phyloP scores from a whole-genome alignment of 805 yeast species.

The Pichia gijzeniarum region DNA sequence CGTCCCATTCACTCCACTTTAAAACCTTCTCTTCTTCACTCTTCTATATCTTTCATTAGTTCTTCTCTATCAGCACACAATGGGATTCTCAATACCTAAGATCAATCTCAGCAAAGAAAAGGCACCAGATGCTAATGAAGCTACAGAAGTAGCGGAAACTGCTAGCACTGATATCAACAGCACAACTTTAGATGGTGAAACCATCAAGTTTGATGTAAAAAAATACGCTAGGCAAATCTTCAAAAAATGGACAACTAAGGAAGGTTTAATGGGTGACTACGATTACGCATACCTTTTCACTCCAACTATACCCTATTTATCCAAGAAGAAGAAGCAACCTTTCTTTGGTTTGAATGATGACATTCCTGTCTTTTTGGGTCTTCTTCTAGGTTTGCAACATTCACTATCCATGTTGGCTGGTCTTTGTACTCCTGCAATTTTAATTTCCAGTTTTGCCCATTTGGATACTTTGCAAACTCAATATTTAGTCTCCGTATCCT shows the following conservation, averaged over 20 bases:
- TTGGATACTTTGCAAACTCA: constrained; percentile 44
- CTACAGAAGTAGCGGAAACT: too few species aligned
- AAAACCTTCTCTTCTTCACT: too few species aligned
- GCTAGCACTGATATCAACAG: neutral
- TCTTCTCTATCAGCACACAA: neutral
- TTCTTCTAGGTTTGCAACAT: constrained; percentile 81
- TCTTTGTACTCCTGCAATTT: constrained; percentile 74
- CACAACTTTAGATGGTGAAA: neutral
- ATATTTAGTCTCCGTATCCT: constrained; percentile 63
- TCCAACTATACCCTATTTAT: constrained; percentile 69
- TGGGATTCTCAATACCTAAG: constrained; percentile 8
- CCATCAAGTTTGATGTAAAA: neutral
- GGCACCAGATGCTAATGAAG: neutral
- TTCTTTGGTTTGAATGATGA: constrained; percentile 76
- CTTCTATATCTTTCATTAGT: too few species aligned
- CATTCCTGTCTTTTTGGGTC: constrained; percentile 75
- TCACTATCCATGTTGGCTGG: constrained; percentile 90
- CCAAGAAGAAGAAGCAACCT: constrained; percentile 51
- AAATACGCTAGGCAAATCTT: constrained; percentile 2
- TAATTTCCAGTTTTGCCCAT: constrained; percentile 61
- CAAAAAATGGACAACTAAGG: constrained; percentile 50
- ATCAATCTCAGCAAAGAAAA: too few species aligned
- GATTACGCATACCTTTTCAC: constrained; percentile 75
- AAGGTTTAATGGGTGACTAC: constrained; percentile 83
- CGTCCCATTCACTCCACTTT: too few species aligned